A percentile compares a stretch with the other conserved stretches of the same genome.
Evolutionary conservation across 306 rosid species (phyloP).

Genomic region (Vigna radiata): DNA sequence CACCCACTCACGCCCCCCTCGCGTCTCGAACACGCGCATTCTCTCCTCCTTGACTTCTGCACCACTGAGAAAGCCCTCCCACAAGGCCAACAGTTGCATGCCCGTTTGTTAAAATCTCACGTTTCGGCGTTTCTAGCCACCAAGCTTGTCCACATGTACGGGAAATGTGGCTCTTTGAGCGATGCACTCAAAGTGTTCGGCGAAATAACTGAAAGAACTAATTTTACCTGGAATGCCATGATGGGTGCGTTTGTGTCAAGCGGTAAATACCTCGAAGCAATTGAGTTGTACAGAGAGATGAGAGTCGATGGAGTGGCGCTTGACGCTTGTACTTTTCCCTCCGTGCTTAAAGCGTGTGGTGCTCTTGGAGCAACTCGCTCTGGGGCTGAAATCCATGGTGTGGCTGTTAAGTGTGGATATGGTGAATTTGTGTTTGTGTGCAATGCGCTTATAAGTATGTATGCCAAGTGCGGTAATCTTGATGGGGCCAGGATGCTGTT

Average conservation of each 20-base stretch:
- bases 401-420: conserved; percentile 68
- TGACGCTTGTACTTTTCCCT: conserved; percentile 70
- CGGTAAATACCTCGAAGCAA: conserved; percentile 55
- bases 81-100: conserved; percentile 73
- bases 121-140: conserved; percentile 61
- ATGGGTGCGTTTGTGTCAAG: conserved; percentile 68
- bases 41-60: conserved; percentile 69
- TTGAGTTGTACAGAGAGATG: conserved; percentile 65
- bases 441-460: conserved; percentile 76
- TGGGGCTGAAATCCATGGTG: conserved; percentile 72
- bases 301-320: conserved; percentile 50
- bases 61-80: conserved; percentile 54
- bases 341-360: conserved; percentile 64
- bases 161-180: conserved; percentile 58
- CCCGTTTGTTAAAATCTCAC: conserved; percentile 56
- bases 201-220: conserved; percentile 58
- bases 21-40: conserved; percentile 53
- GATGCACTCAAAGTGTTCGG: conserved; percentile 66
- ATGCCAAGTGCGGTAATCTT: conserved; percentile 65
- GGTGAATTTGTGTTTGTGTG: conserved; percentile 54
- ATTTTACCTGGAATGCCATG: conserved; percentile 83
- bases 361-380: conserved; percentile 34
- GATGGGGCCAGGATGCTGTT: conserved; percentile 61
- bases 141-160: conserved; percentile 70
- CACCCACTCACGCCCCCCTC: conserved; percentile 30